Evolutionary conservation across 257 asterid genomes (phyloP).

Genomic region (Osmanthus fragrans): DNA sequence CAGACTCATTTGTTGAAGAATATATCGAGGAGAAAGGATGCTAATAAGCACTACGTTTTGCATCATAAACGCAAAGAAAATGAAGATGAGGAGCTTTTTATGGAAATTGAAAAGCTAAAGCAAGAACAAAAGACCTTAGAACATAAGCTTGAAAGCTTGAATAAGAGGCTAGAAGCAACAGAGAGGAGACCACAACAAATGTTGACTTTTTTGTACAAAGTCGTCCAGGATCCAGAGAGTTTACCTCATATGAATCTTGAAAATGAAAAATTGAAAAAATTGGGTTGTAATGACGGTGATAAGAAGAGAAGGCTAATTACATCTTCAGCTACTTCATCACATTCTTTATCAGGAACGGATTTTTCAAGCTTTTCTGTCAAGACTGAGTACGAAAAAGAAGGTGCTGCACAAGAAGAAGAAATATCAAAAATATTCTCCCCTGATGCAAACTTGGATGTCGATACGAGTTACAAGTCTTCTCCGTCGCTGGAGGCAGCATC

Average conservation of each 20-base stretch:
- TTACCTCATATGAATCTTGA: conserved; percentile 59
- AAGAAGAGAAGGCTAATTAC: conserved; percentile 46
- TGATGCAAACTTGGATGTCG: conserved; percentile 33
- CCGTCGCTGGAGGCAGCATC: conserved; percentile 36
- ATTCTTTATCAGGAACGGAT: conserved; percentile 44
- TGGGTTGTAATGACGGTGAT: conserved; percentile 26
- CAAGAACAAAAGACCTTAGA: conserved; percentile 41
- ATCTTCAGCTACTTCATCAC: conserved; percentile 32
- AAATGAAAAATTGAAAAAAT: conserved; percentile 35
- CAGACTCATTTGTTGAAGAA: conserved; percentile 45
- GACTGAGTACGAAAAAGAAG: conserved; percentile 56
- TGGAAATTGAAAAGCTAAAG: conserved; percentile 36
- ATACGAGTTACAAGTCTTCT: conserved; percentile 31
- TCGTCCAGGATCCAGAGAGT: conserved; percentile 52
- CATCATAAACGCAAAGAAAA: conserved; percentile 13
- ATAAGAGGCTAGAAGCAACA: conserved; percentile 42
- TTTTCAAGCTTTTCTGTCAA: conserved; percentile 41
- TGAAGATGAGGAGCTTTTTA: conserved; percentile 32
- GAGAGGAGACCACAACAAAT: conserved; percentile 45
- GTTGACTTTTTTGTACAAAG: conserved; percentile 45
- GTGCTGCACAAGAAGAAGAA: conserved; percentile 12
- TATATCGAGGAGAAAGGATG: conserved; percentile 38
- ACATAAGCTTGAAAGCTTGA: conserved; percentile 31
- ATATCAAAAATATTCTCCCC: conserved; percentile 43
- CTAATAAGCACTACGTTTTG: conserved; percentile 6